Evolutionary conservation across 2,329 filamentous ascomycete genomes (phyloP).

Genomic region (Neofusicoccum kwambonambiense): DNA sequence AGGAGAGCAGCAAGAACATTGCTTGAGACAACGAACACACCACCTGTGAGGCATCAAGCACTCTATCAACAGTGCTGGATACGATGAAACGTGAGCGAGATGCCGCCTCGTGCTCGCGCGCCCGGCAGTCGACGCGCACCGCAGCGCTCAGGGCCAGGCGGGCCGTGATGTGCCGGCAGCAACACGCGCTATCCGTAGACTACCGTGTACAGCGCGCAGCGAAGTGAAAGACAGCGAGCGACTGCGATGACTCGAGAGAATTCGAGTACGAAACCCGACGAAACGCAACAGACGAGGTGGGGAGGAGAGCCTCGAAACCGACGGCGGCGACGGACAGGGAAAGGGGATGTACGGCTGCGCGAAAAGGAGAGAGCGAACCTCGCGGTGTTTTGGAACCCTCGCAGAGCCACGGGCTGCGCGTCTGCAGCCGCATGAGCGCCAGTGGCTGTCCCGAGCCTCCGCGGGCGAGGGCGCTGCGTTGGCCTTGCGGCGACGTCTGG

Average conservation of each 20-base stretch:
- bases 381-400: not conserved
- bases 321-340: not conserved
- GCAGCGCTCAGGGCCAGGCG: not conserved
- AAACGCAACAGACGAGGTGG: not conserved
- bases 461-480: not conserved
- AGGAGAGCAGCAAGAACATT: not conserved
- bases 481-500: not conserved
- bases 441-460: conserved; percentile 3
- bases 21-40: not conserved
- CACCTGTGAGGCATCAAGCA: not conserved
- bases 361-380: not conserved
- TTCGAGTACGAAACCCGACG: not conserved
- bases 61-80: not conserved
- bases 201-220: not conserved
- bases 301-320: not conserved
- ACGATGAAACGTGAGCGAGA: not conserved
- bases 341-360: not conserved
- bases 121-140: not conserved
- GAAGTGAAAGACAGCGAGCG: not conserved
- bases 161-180: not conserved
- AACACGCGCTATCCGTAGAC: not conserved
- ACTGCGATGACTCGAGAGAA: not conserved
- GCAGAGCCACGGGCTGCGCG: not conserved
- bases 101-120: not conserved
- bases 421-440: not conserved